Percentiles rank a stretch among this genome's conserved stretches.
Conservation (phyloP, 2,329 filamentous ascomycete genomes). For the Cladorrhinum sp. region DNA sequence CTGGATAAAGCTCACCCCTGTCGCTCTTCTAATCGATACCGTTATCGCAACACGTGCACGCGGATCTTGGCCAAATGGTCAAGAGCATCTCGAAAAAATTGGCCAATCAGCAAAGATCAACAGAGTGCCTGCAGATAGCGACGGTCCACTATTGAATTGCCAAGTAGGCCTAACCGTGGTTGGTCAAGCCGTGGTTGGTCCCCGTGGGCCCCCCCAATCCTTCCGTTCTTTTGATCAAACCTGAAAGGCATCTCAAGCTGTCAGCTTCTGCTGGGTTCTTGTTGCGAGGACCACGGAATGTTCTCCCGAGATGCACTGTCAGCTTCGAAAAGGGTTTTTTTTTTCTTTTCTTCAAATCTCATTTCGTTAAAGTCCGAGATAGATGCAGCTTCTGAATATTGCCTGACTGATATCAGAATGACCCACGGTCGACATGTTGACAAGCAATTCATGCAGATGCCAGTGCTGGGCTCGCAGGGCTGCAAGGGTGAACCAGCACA, state of each 20-base stretch:
- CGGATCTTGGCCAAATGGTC: neutral
- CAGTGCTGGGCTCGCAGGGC: slow-evolving; percentile 10
- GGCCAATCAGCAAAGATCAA: neutral
- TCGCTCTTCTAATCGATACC: neutral
- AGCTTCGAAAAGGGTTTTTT: neutral
- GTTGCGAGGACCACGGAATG: neutral
- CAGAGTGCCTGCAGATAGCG: neutral
- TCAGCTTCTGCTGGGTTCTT: neutral
- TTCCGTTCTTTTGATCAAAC: too few relatives aligned
- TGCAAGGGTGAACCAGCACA: neutral
- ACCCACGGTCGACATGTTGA: neutral
- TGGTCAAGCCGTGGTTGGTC: neutral
- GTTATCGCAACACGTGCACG: neutral
- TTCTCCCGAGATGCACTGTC: neutral
- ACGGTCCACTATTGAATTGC: neutral
- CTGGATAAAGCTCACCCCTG: neutral
- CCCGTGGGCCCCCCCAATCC: neutral
- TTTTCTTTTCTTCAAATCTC: neutral
- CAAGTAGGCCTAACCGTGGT: neutral
- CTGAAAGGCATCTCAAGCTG: too few relatives aligned
- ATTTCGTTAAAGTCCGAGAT: neutral
- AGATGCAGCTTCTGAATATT: neutral
- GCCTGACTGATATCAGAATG: neutral
- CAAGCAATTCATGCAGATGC: neutral
- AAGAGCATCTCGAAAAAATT: neutral